Percentiles rank a stretch among this genome's conserved stretches.
Evolutionary conservation across 1,284 basidiomycete species (phyloP).

Genomic region (Polyporus tsugae): DNA sequence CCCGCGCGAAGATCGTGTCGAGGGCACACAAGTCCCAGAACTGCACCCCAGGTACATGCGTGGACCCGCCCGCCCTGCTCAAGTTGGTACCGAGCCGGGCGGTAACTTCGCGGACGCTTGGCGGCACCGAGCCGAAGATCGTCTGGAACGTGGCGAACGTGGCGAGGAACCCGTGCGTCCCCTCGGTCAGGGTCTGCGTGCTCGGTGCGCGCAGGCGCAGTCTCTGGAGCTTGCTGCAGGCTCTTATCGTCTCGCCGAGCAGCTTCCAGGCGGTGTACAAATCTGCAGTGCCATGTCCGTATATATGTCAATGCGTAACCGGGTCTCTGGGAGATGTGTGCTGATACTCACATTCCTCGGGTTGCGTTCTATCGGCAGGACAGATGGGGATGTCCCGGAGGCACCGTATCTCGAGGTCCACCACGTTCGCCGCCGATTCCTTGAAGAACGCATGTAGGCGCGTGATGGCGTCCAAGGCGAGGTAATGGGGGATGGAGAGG

Average conservation of each 20-base stretch:
- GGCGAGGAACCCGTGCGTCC: background rate
- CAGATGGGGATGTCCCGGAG: background rate
- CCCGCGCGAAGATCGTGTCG: background rate
- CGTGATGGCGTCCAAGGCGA: background rate
- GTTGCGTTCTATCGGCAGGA: background rate
- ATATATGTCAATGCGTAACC: background rate
- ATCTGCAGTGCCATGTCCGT: background rate
- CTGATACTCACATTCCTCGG: background rate
- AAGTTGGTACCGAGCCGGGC: background rate
- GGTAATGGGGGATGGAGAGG: background rate
- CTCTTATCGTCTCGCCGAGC: background rate
- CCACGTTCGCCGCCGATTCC: conserved; percentile 1
- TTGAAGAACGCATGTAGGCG: background rate
- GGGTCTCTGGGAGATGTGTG: background rate
- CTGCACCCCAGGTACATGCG: background rate
- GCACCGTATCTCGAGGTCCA: conserved; percentile 7
- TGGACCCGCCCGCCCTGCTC: background rate
- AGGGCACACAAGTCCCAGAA: conserved; percentile 6
- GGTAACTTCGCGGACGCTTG: background rate
- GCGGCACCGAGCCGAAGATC: background rate
- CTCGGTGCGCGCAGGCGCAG: background rate
- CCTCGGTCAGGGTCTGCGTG: background rate
- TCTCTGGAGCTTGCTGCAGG: conserved; percentile 3
- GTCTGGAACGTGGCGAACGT: background rate
- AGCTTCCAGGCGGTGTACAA: conserved; percentile 4